A percentile compares a stretch with the other conserved stretches of the same genome.
Evolutionary conservation across 2,329 filamentous ascomycete species (phyloP).

Genomic region (Torrubiella hemipterigena): DNA sequence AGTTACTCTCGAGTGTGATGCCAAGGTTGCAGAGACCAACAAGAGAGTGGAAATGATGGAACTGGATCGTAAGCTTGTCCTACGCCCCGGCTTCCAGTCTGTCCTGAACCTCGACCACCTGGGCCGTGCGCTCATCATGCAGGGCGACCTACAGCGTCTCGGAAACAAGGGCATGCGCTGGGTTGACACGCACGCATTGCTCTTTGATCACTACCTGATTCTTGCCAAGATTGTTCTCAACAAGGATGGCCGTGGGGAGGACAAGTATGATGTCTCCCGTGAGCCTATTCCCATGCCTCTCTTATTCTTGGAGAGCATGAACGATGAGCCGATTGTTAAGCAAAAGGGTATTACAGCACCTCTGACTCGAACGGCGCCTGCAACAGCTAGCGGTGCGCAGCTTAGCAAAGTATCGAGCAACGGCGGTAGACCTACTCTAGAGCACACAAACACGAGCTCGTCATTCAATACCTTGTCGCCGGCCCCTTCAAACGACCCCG

Average conservation of each 20-base stretch:
- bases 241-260: conserved; percentile 59
- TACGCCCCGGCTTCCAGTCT: conserved; percentile 78
- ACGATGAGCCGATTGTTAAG: conserved; percentile 84
- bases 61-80: conserved; percentile 67
- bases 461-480: conserved; percentile 39
- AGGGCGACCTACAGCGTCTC: conserved; percentile 81
- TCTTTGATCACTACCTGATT: conserved; percentile 96
- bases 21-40: conserved; percentile 81
- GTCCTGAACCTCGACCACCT: conserved; percentile 89
- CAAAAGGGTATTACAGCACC: conserved; percentile 61
- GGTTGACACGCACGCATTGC: conserved; percentile 84
- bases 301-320: conserved; percentile 80
- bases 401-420: conserved; percentile 44
- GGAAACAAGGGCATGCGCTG: conserved; percentile 83
- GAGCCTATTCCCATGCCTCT: conserved; percentile 95
- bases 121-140: conserved; percentile 79
- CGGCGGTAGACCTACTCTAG: conserved; percentile 45
- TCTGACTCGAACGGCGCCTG: conserved; percentile 45
- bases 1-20: conserved; percentile 83
- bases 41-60: conserved; percentile 86
- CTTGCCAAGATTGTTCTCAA: conserved; percentile 68
- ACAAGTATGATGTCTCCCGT: conserved; percentile 90
- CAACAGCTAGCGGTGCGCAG: conserved; percentile 45
- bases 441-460: conserved; percentile 55
- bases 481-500: conserved; percentile 48